Conservation (phyloP, 2,329 filamentous ascomycete species). For the Trichophyton verrucosum region DNA sequence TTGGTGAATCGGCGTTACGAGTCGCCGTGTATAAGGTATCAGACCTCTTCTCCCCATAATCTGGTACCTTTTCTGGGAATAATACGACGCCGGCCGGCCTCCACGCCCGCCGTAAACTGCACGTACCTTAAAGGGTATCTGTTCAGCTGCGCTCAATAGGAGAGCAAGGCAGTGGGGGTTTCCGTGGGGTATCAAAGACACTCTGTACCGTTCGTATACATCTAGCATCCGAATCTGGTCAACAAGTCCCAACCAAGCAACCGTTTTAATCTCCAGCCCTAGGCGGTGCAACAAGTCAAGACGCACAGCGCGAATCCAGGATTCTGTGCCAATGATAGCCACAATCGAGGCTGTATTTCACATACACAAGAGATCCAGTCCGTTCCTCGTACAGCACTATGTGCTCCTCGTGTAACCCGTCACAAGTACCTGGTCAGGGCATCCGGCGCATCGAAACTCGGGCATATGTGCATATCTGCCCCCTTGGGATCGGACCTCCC, state of each 20-base stretch:
- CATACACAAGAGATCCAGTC: not conserved
- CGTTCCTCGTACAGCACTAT: constrained; percentile 2
- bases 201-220: not conserved
- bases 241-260: not conserved
- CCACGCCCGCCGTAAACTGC: not conserved
- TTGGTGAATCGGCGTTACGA: not conserved
- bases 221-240: not conserved
- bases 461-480: not conserved
- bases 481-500: not conserved
- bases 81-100: not conserved
- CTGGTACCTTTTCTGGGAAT: no score
- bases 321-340: not conserved
- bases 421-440: not conserved
- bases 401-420: not conserved
- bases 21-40: not conserved
- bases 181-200: not conserved
- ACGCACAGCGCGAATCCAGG: not conserved
- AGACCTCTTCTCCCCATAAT: not conserved
- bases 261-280: not conserved
- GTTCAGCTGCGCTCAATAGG: not conserved
- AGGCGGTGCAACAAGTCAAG: not conserved
- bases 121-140: not conserved
- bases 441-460: not conserved
- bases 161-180: not conserved
- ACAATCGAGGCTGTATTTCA: not conserved